phyloP scores from a whole-genome alignment of 805 yeast genomes.

The Zygoascus biomembranicola region DNA sequence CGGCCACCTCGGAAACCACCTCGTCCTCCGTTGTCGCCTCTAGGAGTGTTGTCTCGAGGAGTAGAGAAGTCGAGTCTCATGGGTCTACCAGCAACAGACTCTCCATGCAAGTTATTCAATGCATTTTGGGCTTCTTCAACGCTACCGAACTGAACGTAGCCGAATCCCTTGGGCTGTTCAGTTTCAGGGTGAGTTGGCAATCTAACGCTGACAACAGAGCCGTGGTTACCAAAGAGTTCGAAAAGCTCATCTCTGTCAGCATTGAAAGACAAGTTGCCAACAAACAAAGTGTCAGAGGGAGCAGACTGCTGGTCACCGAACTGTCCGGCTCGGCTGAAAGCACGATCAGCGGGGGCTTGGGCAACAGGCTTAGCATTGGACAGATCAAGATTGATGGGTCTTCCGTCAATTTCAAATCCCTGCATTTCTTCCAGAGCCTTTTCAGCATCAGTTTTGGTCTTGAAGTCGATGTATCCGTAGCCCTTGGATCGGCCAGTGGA shows the following conservation, averaged over 20 bases:
- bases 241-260: constrained; percentile 73
- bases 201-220: constrained; percentile 81
- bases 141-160: constrained; percentile 85
- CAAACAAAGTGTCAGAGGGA: constrained; percentile 92
- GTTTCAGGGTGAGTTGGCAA: constrained; percentile 98
- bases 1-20: constrained; percentile 28
- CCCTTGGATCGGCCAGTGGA: constrained; percentile 92
- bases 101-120: constrained; percentile 78
- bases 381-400: constrained; percentile 90
- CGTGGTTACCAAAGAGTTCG: constrained; percentile 66
- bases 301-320: constrained; percentile 86
- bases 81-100: constrained; percentile 82
- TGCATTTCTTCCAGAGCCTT: constrained; percentile 78
- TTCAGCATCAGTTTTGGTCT: constrained; percentile 66
- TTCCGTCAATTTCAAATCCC: constrained; percentile 94
- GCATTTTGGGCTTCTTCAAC: constrained; percentile 90
- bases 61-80: constrained; percentile 92
- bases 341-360: constrained; percentile 35
- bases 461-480: constrained; percentile 90
- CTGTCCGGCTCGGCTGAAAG: constrained; percentile 72
- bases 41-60: constrained; percentile 44
- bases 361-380: constrained; percentile 75
- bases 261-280: constrained; percentile 92
- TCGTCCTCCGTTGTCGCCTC: constrained; percentile 11
- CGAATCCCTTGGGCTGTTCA: constrained; percentile 98